Base-by-base conservation (phyloP, 2,329 filamentous ascomycete species). In the Claviceps spartinae region DNA sequence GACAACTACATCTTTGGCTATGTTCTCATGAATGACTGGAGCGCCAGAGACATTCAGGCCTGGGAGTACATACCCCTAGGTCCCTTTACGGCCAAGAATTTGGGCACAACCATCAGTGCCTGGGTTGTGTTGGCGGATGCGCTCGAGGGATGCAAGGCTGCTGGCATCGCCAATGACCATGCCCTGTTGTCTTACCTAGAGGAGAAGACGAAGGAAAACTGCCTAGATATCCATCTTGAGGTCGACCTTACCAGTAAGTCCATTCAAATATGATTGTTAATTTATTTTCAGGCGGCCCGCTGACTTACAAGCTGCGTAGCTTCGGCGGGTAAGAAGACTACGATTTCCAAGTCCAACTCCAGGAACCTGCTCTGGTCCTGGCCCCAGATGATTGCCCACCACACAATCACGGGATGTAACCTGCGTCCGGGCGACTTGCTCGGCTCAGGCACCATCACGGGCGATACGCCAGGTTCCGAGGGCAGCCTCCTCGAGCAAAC, bases 311-410 rank as follows among this genome's bases (percentile, higher is more conserved):
- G 4, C 11, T 24, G n/a, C 8, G 0, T n/a, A 69, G 65, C 66
- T 3, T 55, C 62, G 37, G 54, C 56, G 9, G 66, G 65, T 4
- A 57, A 62, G 46, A 67, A 61, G 46, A 65, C 60, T 1, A 60
- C 62, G n/a, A 60, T 71, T 13, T 62, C 58, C 16, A 60, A 58
- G 44, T 68, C 67, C 5, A 69, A 61, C 48, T 64, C 67, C 1
- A 63, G 58, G 20, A 66, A 73, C 49, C 72, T 93, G 1, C 73
- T 91, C 1, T 93, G 82, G 75, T 90, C 86, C 0, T 93, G 88
- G 70, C 77, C 85, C 0, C 88, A 93, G 63, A 90, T 91, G 86
- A 71, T 93, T 37, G 78, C 87, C 0, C 87, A 93, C 66, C 87
- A 93, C 65, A 83, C 84, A 2, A 77, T 88, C 53, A 85, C 82